Conservation (phyloP, 495 filamentous ascomycete species). For the Penicillium goetzii region DNA sequence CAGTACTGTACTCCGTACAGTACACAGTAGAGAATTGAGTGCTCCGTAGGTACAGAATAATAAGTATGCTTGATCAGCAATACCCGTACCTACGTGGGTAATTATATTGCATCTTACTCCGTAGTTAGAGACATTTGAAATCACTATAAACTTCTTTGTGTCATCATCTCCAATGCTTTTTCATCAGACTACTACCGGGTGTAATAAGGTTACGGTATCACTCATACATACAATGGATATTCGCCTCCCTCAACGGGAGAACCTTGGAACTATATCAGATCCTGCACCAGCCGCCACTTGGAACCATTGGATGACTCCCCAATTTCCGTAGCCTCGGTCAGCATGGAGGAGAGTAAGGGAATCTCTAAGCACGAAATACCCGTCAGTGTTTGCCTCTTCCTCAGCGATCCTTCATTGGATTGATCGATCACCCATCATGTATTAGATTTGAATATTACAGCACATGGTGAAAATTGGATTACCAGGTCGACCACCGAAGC, state of each 20-base stretch:
- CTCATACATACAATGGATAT: background rate
- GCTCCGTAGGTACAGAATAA: too few relatives aligned
- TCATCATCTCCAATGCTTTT: too few relatives aligned
- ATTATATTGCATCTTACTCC: too few relatives aligned
- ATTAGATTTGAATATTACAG: background rate
- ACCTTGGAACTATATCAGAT: conserved; percentile 9
- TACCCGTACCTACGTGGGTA: too few relatives aligned
- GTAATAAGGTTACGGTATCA: background rate
- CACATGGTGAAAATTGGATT: background rate
- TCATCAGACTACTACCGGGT: background rate
- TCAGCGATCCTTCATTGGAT: conserved; percentile 15
- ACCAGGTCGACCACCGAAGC: background rate
- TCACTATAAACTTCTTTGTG: too few relatives aligned
- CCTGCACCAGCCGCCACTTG: conserved; percentile 2
- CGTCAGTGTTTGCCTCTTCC: conserved; percentile 7
- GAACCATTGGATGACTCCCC: background rate
- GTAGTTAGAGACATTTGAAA: too few relatives aligned
- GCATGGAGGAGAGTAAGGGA: background rate
- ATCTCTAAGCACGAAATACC: too few relatives aligned
- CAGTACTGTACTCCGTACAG: background rate
- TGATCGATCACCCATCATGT: background rate
- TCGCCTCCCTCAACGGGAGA: conserved; percentile 1
- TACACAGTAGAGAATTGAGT: too few relatives aligned
- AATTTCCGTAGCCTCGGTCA: background rate
- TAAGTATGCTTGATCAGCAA: too few relatives aligned